Evolutionary conservation across 768 basidiomycete genomes (phyloP).

Genomic region (Termitomyces sp.): DNA sequence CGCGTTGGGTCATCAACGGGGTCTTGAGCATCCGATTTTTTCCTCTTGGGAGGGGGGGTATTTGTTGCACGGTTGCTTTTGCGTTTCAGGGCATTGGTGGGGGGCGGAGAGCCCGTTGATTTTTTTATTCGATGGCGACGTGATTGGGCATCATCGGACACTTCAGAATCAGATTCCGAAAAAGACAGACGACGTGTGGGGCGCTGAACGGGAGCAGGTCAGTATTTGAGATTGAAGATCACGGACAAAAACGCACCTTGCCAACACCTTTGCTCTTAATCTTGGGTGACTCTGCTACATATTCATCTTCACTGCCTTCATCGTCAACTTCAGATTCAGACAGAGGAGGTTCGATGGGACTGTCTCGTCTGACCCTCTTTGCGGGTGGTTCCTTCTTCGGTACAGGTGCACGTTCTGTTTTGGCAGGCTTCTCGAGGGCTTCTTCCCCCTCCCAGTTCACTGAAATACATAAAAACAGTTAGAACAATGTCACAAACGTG

Average conservation of each 20-base stretch:
- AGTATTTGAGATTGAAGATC: slow-evolving; percentile 7
- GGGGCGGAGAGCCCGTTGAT: slow-evolving; percentile 27
- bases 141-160: slow-evolving; percentile 20
- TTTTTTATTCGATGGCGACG: slow-evolving; percentile 27
- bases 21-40: slow-evolving; percentile 33
- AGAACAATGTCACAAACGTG: slow-evolving; percentile 13
- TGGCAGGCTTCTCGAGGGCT: slow-evolving; percentile 44
- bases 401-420: slow-evolving; percentile 25
- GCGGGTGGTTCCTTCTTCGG: slow-evolving; percentile 27
- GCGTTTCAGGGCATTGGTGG: slow-evolving; percentile 46
- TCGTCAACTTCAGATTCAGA: slow-evolving; percentile 50
- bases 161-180: slow-evolving; percentile 45
- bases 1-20: slow-evolving; percentile 66
- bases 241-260: slow-evolving; percentile 40
- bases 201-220: slow-evolving; percentile 32
- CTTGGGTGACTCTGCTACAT: slow-evolving; percentile 46
- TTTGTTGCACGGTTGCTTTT: slow-evolving; percentile 41
- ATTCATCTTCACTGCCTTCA: slow-evolving; percentile 67
- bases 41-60: slow-evolving; percentile 45
- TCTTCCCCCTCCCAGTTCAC: slow-evolving; percentile 74
- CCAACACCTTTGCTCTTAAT: slow-evolving; percentile 28
- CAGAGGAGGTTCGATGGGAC: slow-evolving; percentile 14
- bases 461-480: slow-evolving; percentile 29
- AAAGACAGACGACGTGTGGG: slow-evolving; percentile 35
- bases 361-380: slow-evolving; percentile 19